These are phyloP conservation scores for Rhizopus sp. DNA, from an alignment of 371 early-diverging fungal genomes.

Conservation along the genomic window DNA sequence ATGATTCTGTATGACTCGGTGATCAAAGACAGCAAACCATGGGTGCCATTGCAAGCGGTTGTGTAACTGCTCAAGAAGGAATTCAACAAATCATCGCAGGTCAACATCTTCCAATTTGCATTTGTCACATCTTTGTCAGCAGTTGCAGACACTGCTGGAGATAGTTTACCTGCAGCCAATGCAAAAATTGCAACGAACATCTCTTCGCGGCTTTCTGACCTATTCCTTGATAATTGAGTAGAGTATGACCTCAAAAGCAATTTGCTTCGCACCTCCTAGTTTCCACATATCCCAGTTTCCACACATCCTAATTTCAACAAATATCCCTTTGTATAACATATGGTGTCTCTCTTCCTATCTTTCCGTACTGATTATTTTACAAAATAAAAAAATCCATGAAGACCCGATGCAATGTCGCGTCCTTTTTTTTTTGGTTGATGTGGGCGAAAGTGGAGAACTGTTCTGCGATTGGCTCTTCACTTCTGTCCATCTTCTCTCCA, in stretches of 20 bases:
- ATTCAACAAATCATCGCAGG: slow-evolving; percentile 1
- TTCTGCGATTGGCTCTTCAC: too few species aligned
- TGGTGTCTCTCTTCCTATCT: slow-evolving; percentile 1
- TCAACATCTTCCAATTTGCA: slow-evolving; percentile 2
- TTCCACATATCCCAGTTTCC: too few species aligned
- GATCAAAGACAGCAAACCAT: slow-evolving; percentile 1
- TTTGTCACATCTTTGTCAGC: slow-evolving; percentile 2
- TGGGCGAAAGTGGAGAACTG: too few species aligned
- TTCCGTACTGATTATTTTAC: too few species aligned
- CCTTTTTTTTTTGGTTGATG: too few species aligned
- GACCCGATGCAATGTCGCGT: too few species aligned
- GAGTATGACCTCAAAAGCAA: background rate
- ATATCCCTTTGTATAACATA: background rate
- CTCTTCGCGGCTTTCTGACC: slow-evolving; percentile 2
- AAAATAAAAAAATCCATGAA: too few species aligned
- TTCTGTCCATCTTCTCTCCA: too few species aligned
- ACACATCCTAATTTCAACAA: background rate
- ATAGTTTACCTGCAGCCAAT: slow-evolving; percentile 3
- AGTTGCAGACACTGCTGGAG: slow-evolving; percentile 1
- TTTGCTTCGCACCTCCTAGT: background rate
- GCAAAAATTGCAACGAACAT: slow-evolving; percentile 1
- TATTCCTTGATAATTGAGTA: background rate
- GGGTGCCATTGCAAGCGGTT: slow-evolving; percentile 1
- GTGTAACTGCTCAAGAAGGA: background rate
- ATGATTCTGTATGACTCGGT: slow-evolving; percentile 1